phyloP scores from a whole-genome alignment of 352 stramenopile genomes.

The Thalassiosira delicatula region DNA sequence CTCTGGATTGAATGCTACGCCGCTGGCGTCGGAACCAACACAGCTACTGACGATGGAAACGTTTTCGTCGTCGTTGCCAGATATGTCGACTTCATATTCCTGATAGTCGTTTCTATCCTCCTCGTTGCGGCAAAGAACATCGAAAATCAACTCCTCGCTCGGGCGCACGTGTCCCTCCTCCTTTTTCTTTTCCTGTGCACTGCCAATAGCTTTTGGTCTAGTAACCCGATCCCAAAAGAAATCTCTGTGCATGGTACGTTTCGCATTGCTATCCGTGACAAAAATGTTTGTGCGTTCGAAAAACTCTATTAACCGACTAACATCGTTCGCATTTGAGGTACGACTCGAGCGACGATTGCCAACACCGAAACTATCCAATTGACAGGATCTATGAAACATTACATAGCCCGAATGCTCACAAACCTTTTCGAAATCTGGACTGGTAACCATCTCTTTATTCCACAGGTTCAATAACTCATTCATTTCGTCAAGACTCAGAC shows the following conservation, averaged over 20 bases:
- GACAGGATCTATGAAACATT: not conserved
- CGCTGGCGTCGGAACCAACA: not conserved
- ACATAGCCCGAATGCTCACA: conserved; percentile 1
- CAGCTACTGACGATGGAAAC: not conserved
- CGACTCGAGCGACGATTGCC: not conserved
- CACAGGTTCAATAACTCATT: conserved; percentile 39
- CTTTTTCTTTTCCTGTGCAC: not conserved
- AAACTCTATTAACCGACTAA: conserved; percentile 1
- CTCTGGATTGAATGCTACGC: not conserved
- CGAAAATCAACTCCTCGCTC: not conserved
- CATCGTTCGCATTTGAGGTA: not conserved
- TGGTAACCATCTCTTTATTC: conserved; percentile 9
- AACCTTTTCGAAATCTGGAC: not conserved
- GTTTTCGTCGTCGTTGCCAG: not conserved
- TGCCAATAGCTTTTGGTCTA: not conserved
- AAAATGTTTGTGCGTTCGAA: conserved; percentile 1
- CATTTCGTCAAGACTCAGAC: conserved; percentile 20
- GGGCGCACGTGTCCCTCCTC: not conserved
- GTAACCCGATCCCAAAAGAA: conserved; percentile 24
- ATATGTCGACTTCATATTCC: not conserved
- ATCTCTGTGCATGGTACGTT: not conserved
- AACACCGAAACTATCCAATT: not conserved
- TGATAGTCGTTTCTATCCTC: conserved; percentile 1
- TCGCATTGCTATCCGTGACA: not conserved
- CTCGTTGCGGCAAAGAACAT: not conserved